Conservation (phyloP, 176 grass and related monocot species). For the Triticum timopheevii region DNA sequence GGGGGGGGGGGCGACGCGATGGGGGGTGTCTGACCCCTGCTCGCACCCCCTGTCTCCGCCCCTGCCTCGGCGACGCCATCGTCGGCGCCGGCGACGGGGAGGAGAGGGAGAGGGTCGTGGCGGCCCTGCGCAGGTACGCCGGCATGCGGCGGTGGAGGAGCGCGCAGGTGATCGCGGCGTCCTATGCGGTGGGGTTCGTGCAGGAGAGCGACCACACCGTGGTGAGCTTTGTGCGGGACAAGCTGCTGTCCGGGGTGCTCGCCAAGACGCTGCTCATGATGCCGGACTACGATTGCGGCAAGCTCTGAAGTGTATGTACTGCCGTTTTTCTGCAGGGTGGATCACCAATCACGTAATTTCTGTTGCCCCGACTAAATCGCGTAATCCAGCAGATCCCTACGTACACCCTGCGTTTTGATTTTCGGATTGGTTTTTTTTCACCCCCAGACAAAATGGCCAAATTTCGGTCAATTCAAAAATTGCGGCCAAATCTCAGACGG, state of each 20-base stretch:
- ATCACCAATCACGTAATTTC: no score
- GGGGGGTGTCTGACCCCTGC: no score
- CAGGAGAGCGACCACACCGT: slow-evolving; percentile 4
- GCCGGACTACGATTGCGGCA: neutral
- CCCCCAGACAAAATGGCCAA: no score
- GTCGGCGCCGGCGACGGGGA: neutral
- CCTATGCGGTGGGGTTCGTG: neutral
- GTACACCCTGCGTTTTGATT: no score
- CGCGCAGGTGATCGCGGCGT: neutral
- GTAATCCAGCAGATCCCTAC: no score
- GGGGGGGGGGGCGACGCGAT: no score
- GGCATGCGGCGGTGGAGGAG: slow-evolving; percentile 11
- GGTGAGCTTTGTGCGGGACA: neutral
- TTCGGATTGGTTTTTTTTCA: no score
- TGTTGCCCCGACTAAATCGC: no score
- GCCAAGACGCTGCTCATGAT: slow-evolving; percentile 8
- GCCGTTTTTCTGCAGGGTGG: no score
- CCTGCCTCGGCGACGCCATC: neutral
- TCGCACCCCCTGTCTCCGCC: no score
- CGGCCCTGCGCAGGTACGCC: neutral
- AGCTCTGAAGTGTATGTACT: neutral
- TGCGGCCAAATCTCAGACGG: no score
- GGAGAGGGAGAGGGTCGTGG: neutral
- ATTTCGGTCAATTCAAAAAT: no score
- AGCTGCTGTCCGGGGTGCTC: neutral